Conservation (phyloP, 495 filamentous ascomycete genomes). For the Xanthoparmelia taractica region DNA sequence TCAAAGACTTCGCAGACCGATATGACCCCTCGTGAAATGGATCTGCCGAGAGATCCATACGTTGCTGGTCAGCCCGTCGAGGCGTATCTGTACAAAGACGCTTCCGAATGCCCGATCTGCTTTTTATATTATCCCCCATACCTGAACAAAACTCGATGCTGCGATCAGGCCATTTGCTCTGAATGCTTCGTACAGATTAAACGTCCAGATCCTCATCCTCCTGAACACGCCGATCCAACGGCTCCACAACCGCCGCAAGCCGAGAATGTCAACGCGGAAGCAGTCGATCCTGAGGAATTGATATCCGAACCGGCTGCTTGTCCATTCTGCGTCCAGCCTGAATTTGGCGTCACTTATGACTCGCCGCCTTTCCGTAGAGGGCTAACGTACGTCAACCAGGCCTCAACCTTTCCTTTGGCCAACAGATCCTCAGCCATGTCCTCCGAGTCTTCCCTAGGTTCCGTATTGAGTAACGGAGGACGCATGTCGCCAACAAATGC, state of each 20-base stretch:
- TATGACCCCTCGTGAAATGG: constrained; percentile 65
- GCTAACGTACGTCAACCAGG: constrained; percentile 55
- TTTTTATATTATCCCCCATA: constrained; percentile 94
- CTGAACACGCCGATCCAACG: constrained; percentile 63
- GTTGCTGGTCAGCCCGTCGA: constrained; percentile 90
- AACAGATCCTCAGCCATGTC: constrained; percentile 62
- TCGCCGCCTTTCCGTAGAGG: constrained; percentile 83
- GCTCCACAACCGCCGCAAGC: constrained; percentile 29
- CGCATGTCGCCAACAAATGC: constrained; percentile 29
- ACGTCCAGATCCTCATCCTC: constrained; percentile 88
- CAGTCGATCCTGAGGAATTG: constrained; percentile 56
- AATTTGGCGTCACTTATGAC: constrained; percentile 91
- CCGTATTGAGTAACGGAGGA: constrained; percentile 27
- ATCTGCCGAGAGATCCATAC: constrained; percentile 72
- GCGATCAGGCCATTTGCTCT: constrained; percentile 94
- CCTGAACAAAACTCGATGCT: constrained; percentile 91
- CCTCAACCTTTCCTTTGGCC: constrained; percentile 35
- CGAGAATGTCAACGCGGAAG: constrained; percentile 34
- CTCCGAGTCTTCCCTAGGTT: constrained; percentile 49
- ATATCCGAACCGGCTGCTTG: constrained; percentile 89
- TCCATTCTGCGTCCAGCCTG: constrained; percentile 89
- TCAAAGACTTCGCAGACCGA: constrained; percentile 65
- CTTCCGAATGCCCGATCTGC: constrained; percentile 89
- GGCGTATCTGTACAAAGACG: constrained; percentile 85
- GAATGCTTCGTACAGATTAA: constrained; percentile 99